phyloP scores from a whole-genome alignment of 257 asterid species.

The Solanum gandarillasii region DNA sequence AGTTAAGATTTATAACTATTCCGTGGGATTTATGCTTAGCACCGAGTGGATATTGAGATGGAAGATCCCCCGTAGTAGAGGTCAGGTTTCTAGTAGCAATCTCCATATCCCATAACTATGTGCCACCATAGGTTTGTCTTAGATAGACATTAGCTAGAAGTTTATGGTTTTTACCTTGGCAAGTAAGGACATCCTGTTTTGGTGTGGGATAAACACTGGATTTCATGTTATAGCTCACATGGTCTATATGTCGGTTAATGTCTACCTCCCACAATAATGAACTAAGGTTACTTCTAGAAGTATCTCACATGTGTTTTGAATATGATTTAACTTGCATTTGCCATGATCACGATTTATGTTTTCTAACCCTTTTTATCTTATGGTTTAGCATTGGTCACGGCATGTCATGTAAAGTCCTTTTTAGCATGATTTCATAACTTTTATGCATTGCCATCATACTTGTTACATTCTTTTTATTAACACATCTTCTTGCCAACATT shows the following conservation, averaged over 20 bases:
- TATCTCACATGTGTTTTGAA: neutral
- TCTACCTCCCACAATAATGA: neutral
- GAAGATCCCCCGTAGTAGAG: neutral
- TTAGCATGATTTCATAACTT: neutral
- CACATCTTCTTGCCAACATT: neutral
- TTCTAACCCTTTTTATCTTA: neutral
- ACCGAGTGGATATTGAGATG: neutral
- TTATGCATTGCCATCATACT: neutral
- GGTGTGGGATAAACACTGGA: neutral
- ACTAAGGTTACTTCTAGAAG: neutral
- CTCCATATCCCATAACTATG: neutral
- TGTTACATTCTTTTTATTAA: neutral
- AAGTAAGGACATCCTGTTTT: neutral
- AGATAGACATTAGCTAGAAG: neutral
- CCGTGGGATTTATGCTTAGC: neutral
- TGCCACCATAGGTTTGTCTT: neutral
- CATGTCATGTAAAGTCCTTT: neutral
- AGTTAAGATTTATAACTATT: neutral
- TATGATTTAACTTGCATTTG: neutral
- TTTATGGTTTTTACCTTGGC: neutral
- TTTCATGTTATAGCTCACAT: neutral
- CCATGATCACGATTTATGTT: neutral
- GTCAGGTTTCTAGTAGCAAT: neutral
- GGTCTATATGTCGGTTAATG: neutral
- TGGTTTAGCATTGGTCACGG: neutral